A percentile compares a stretch with the other conserved stretches of the same genome.
phyloP scores from a whole-genome alignment of 164 flowering plant species.

The Macadamia tetraphylla region DNA sequence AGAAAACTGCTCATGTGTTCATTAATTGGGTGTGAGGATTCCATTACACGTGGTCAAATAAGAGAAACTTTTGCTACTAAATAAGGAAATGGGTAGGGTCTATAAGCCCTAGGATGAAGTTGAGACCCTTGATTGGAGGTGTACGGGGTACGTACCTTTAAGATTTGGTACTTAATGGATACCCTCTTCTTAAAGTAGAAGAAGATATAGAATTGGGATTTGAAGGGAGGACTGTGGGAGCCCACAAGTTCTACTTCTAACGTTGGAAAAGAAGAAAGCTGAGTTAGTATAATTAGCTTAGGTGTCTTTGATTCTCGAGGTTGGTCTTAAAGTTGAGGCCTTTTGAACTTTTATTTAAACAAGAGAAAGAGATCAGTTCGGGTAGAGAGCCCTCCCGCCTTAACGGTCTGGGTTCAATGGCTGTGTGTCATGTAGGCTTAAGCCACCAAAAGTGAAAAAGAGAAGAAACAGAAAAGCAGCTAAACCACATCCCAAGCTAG shows the following conservation, averaged over 20 bases:
- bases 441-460: neutral
- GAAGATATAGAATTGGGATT: neutral
- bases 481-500: neutral
- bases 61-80: neutral
- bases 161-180: conserved; percentile 12
- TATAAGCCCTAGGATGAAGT: neutral
- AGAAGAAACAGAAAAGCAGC: conserved; percentile 4
- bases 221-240: conserved; percentile 3
- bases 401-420: neutral
- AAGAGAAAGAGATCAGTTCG: neutral
- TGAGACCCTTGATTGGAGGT: conserved; percentile 13
- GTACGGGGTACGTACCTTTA: conserved; percentile 22
- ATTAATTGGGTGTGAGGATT: too few species aligned
- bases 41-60: too few species aligned
- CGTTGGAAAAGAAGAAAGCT: conserved; percentile 5
- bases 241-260: neutral
- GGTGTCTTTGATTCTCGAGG: conserved; percentile 31
- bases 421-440: too few species aligned
- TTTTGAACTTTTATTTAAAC: conserved; percentile 13
- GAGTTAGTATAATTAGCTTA: neutral
- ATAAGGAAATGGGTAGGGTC: conserved; percentile 6
- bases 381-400: neutral
- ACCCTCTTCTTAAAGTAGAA: neutral
- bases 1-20: too few species aligned
- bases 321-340: conserved; percentile 32